Evolutionary conservation across 768 basidiomycete species (phyloP).

Genomic region (Holtermannia corniformis): DNA sequence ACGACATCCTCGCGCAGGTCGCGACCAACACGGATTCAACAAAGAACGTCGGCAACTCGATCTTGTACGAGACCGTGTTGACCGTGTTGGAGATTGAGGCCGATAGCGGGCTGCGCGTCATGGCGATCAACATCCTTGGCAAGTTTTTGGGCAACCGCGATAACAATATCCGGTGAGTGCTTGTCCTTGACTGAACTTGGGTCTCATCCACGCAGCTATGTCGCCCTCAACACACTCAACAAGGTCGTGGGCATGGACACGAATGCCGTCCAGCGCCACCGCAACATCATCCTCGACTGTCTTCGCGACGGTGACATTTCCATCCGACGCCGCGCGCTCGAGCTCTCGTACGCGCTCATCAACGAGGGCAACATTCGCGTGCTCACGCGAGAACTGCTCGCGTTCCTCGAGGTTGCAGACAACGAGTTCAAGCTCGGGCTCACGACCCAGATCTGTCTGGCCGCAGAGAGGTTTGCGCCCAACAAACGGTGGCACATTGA

Average conservation of each 20-base stretch:
- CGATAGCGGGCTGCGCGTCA: slow-evolving; percentile 86
- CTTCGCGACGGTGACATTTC: slow-evolving; percentile 98
- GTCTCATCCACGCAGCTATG: slow-evolving; percentile 55
- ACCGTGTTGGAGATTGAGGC: slow-evolving; percentile 96
- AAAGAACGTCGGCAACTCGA: slow-evolving; percentile 97
- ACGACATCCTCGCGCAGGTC: slow-evolving; percentile 95
- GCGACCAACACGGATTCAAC: slow-evolving; percentile 98
- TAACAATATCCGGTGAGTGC: slow-evolving; percentile 85
- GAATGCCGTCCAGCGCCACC: slow-evolving; percentile 93
- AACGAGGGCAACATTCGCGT: slow-evolving; percentile 90
- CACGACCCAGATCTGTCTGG: slow-evolving; percentile 93
- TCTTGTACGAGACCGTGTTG: slow-evolving; percentile 93
- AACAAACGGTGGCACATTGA: slow-evolving; percentile 99
- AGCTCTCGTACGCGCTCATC: slow-evolving; percentile 92
- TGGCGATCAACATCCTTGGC: slow-evolving; percentile 99
- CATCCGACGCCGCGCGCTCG: slow-evolving; percentile 89
- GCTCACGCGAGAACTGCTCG: slow-evolving; percentile 80
- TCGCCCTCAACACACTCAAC: slow-evolving; percentile 93
- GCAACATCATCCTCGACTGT: slow-evolving; percentile 97
- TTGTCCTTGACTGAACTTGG: background rate
- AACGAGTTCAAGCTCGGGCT: slow-evolving; percentile 97
- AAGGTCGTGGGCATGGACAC: slow-evolving; percentile 98
- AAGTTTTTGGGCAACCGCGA: slow-evolving; percentile 96
- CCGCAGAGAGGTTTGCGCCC: slow-evolving; percentile 91
- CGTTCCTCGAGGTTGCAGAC: slow-evolving; percentile 95